Percentiles rank a stretch among this genome's conserved stretches.
phyloP scores from a whole-genome alignment of 495 filamentous ascomycete species.

The Talaromyces wortmannii region DNA sequence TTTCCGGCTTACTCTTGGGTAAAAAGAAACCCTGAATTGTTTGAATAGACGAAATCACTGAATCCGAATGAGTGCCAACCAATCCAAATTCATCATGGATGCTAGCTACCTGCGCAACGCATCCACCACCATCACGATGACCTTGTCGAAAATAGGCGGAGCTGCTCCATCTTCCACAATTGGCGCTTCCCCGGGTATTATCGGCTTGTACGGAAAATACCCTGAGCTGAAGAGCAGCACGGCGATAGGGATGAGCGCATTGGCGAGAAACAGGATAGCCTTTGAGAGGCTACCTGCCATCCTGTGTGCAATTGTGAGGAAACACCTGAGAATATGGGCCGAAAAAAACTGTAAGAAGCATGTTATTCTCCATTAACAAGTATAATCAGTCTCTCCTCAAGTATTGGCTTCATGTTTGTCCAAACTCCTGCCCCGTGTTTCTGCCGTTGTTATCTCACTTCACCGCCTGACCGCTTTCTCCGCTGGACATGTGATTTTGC shows the following conservation, averaged over 20 bases:
- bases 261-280: slow-evolving; percentile 46
- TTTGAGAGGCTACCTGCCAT: background rate
- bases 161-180: slow-evolving; percentile 45
- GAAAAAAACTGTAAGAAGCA: no score
- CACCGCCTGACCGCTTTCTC: no score
- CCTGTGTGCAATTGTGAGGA: background rate
- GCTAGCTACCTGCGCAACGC: slow-evolving; percentile 71
- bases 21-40: slow-evolving; percentile 75
- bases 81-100: background rate
- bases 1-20: slow-evolving; percentile 67
- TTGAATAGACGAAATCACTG: slow-evolving; percentile 91
- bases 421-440: no score
- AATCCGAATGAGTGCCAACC: slow-evolving; percentile 8
- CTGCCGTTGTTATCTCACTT: no score
- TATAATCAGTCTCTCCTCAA: background rate
- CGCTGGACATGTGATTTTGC: no score
- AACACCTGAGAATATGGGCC: background rate
- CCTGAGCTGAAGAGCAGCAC: slow-evolving; percentile 81
- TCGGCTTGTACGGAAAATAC: slow-evolving; percentile 96
- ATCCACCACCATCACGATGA: slow-evolving; percentile 98
- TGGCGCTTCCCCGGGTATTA: slow-evolving; percentile 73
- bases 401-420: no score
- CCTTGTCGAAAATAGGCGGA: slow-evolving; percentile 69
- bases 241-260: slow-evolving; percentile 70
- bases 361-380: background rate